Evolutionary conservation across 345 rosid species (phyloP).

Genomic region (Lepidium didymum): DNA sequence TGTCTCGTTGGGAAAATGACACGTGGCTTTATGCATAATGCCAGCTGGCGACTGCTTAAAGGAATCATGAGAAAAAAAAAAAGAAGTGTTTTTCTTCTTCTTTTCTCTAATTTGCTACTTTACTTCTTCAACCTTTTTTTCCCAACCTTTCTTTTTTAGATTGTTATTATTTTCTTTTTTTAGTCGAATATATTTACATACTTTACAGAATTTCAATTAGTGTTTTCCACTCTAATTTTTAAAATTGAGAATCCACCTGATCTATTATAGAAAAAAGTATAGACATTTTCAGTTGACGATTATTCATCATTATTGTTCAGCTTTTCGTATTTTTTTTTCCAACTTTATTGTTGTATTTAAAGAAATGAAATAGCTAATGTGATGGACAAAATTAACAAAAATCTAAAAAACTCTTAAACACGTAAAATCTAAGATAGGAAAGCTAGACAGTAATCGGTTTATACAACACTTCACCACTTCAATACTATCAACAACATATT

Average conservation of each 20-base stretch:
- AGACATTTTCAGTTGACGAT: not conserved
- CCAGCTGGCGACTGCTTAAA: constrained; percentile 36
- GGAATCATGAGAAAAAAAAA: not conserved
- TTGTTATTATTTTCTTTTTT: not conserved
- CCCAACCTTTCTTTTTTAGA: not conserved
- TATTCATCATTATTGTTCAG: no score
- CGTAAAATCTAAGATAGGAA: no score
- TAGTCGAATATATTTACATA: constrained; percentile 4
- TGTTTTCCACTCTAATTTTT: constrained; percentile 4
- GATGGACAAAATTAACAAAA: no score
- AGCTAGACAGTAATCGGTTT: no score
- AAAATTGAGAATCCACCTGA: constrained; percentile 12
- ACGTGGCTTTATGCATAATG: constrained; percentile 39
- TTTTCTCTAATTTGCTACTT: not conserved
- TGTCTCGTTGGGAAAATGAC: constrained; percentile 20
- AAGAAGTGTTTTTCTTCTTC: not conserved
- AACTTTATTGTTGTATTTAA: no score
- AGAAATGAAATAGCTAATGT: no score
- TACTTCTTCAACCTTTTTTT: not conserved
- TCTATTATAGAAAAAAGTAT: not conserved
- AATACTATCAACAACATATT: no score
- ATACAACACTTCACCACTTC: no score
- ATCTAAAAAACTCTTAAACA: no score
- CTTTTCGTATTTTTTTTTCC: no score
- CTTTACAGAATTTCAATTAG: not conserved